Evolutionary conservation across 352 stramenopile genomes (phyloP), one percentile per base, ranked within the genome.

Genomic region (Elongisporangium anandrum): DNA sequence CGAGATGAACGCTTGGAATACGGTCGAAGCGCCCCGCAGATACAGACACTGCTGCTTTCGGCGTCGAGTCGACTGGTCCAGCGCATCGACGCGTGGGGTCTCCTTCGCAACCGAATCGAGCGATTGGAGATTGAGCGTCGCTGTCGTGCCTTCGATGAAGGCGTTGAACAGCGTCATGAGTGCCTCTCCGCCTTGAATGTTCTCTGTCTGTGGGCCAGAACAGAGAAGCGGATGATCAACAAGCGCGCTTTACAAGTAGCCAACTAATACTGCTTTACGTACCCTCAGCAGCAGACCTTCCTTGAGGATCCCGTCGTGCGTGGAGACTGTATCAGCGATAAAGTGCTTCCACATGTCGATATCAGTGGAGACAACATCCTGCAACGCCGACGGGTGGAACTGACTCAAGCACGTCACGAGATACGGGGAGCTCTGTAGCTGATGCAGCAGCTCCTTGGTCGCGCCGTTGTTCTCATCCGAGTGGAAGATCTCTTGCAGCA

Each of bases 311-410:
- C 52, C 50, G n/a, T 89, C 78, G 55, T 85, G 76, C 0, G 72
- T 73, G 12, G 73, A 57, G 15, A 83, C 72, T 1, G 75, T 68
- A 39, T 92, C 76, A 2, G 90, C 71, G 49, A 92, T 87, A 54
- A 81, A 92, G 22, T 80, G 72, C 12, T 65, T 65, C 82, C 82
- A 92, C 1, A 73, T 73, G 21, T 86, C 78, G 7, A 88, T 51
- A 55, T 92, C 78, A 3, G 69, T 73, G 16, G 73, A 59, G 24
- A 92, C 73, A n/a, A 92, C 67, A 49, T 90, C 81, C 47, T 87
- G 76, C 9, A 92, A 60, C 29, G 69, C 73, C 4, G 67, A 82
- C 24, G 78, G 69, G 59, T 88, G 80, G 56, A 88, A 79, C 21
- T 86, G 74, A 51, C 74, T 79, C 29, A 92, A 55, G 19, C 80